phyloP scores from a whole-genome alignment of 2,329 filamentous ascomycete species.

The Trichoderma arundinaceum region DNA sequence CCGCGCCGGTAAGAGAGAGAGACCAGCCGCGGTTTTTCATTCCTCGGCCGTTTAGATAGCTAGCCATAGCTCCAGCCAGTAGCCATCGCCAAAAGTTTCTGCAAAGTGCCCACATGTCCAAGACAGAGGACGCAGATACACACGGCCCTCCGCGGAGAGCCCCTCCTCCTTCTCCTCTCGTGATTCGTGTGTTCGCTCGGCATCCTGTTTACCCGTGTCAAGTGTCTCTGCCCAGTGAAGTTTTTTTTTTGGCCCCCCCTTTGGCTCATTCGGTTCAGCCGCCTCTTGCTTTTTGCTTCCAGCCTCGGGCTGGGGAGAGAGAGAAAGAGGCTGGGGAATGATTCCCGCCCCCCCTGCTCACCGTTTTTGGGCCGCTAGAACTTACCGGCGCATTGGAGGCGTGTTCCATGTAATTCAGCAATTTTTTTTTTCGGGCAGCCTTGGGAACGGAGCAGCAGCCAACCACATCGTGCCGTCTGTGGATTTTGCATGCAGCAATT shows the following conservation, averaged over 20 bases:
- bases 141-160: slow-evolving; percentile 3
- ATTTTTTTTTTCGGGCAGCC: slow-evolving; percentile 1
- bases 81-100: not conserved
- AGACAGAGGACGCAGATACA: not conserved
- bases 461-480: not conserved
- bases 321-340: not conserved
- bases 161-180: not conserved
- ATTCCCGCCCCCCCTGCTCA: slow-evolving; percentile 4
- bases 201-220: not conserved
- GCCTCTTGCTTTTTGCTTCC: slow-evolving; percentile 14
- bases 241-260: not conserved
- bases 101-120: not conserved
- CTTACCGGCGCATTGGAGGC: not conserved
- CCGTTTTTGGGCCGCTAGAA: not conserved
- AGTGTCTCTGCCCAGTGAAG: slow-evolving; percentile 17
- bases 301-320: not conserved
- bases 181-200: too few relatives aligned
- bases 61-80: too few relatives aligned
- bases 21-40: too few relatives aligned
- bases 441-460: not conserved
- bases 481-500: slow-evolving; percentile 22
- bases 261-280: not conserved
- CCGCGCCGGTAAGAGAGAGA: too few relatives aligned
- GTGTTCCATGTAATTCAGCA: not conserved
- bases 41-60: too few relatives aligned